A percentile compares a stretch with the other conserved stretches of the same genome.
These are phyloP conservation scores for Curvularia hawaiiensis DNA, from an alignment of 2,329 filamentous ascomycete genomes.

Conservation along the genomic window DNA sequence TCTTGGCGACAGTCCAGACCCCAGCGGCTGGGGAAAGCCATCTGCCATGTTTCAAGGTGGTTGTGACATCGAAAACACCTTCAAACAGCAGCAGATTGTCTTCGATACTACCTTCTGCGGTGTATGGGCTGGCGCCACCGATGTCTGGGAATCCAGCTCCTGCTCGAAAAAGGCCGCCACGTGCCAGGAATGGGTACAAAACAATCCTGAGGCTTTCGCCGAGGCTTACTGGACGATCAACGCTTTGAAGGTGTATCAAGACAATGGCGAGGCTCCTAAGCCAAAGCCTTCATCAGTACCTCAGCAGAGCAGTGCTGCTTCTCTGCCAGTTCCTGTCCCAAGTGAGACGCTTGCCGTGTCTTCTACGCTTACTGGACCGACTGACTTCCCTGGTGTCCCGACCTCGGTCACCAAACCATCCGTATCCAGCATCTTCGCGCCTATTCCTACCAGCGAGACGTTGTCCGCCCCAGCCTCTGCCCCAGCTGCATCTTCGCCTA, in stretches of 20 bases:
- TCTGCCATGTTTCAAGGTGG: constrained; percentile 68
- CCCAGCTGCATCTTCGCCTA: constrained; percentile 10
- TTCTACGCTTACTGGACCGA: constrained; percentile 3
- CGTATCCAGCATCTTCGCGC: constrained; percentile 10
- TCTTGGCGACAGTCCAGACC: constrained; percentile 63
- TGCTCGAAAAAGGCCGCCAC: constrained; percentile 66
- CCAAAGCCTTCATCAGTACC: constrained; percentile 20
- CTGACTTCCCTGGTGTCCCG: constrained; percentile 7
- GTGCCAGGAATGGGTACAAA: constrained; percentile 74
- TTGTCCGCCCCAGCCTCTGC: constrained; percentile 7
- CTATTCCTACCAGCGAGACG: constrained; percentile 16
- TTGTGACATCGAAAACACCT: constrained; percentile 74
- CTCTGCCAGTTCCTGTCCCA: constrained; percentile 16
- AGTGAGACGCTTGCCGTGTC: constrained; percentile 12
- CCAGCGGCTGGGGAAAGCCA: constrained; percentile 71
- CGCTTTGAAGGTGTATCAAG: constrained; percentile 47
- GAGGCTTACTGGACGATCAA: constrained; percentile 78
- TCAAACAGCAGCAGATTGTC: constrained; percentile 75
- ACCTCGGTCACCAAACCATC: constrained; percentile 11
- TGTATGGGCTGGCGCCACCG: constrained; percentile 73
- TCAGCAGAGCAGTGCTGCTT: constrained; percentile 19
- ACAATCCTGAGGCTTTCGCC: constrained; percentile 71
- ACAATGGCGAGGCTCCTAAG: constrained; percentile 25
- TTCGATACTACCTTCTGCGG: constrained; percentile 88
- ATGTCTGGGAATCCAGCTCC: constrained; percentile 65